A percentile compares a stretch with the other conserved stretches of the same genome.
Conservation (phyloP, 2,329 filamentous ascomycete genomes). For the Aspergillus sp. region DNA sequence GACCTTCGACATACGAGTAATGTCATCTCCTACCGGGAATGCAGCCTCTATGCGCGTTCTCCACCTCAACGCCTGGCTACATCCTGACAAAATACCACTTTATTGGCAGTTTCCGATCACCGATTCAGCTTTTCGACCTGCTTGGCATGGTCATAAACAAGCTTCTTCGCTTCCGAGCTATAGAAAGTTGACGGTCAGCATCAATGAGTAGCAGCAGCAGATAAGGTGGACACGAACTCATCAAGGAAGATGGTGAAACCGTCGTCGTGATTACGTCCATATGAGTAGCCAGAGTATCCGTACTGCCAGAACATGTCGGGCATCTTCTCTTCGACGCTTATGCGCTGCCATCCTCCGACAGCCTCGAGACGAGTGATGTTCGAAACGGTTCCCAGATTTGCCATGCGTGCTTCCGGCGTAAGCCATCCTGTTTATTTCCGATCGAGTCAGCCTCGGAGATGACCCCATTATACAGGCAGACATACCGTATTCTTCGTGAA, state of each 20-base stretch:
- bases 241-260: constrained; percentile 16
- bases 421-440: constrained; percentile 8
- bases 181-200: neutral
- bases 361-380: constrained; percentile 14
- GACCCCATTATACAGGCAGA: neutral
- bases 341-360: constrained; percentile 14
- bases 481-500: constrained; percentile 16
- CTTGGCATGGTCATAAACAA: constrained; percentile 12
- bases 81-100: no score
- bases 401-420: constrained; percentile 5
- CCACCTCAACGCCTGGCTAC: no score
- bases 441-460: no score
- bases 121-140: constrained; percentile 10
- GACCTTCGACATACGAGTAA: no score
- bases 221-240: constrained; percentile 2
- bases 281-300: constrained; percentile 12
- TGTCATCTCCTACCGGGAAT: no score
- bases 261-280: constrained; percentile 14
- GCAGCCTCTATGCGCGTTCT: no score
- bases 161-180: constrained; percentile 11
- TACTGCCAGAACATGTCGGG: constrained; percentile 15
- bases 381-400: constrained; percentile 9
- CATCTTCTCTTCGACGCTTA: constrained; percentile 15
- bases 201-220: neutral
- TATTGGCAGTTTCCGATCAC: no score